Conservation (phyloP, 495 filamentous ascomycete genomes). For the Hyaloscypha bicolor region DNA sequence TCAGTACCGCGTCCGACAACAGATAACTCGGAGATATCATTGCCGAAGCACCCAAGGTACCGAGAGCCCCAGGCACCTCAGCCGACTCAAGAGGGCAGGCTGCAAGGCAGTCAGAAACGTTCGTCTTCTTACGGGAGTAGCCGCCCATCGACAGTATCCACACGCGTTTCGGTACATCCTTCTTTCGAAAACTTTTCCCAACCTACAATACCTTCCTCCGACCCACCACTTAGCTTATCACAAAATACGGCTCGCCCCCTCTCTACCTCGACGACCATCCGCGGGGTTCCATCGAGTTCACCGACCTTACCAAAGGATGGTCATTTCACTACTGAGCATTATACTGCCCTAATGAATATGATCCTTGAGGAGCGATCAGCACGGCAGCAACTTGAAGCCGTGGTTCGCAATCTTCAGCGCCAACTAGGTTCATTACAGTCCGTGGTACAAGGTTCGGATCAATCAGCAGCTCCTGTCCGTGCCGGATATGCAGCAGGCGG, state of each 20-base stretch:
- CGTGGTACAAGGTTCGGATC: constrained; percentile 35
- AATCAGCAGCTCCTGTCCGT: constrained; percentile 3
- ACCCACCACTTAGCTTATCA: constrained; percentile 37
- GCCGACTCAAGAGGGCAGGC: constrained; percentile 38
- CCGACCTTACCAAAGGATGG: constrained; percentile 41
- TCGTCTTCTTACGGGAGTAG: constrained; percentile 35
- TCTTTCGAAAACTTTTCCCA: constrained; percentile 42
- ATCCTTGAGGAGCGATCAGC: constrained; percentile 52
- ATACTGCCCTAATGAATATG: constrained; percentile 42
- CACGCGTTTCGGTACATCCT: constrained; percentile 26
- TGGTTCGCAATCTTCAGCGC: constrained; percentile 50
- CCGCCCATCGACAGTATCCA: constrained; percentile 27
- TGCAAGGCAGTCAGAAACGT: constrained; percentile 38
- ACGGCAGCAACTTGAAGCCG: constrained; percentile 50
- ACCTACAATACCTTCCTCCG: constrained; percentile 39
- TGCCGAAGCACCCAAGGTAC: constrained; percentile 32
- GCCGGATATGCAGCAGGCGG: constrained; percentile 31
- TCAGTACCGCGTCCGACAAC: constrained; percentile 19
- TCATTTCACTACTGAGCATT: constrained; percentile 37
- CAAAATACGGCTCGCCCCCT: constrained; percentile 31
- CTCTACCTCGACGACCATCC: constrained; percentile 34
- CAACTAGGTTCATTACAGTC: constrained; percentile 35
- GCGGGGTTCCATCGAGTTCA: constrained; percentile 36
- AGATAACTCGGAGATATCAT: constrained; percentile 32
- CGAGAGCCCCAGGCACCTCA: constrained; percentile 20